Conservation (phyloP, 768 basidiomycete species). For the Rhizopogon vinicolor region DNA sequence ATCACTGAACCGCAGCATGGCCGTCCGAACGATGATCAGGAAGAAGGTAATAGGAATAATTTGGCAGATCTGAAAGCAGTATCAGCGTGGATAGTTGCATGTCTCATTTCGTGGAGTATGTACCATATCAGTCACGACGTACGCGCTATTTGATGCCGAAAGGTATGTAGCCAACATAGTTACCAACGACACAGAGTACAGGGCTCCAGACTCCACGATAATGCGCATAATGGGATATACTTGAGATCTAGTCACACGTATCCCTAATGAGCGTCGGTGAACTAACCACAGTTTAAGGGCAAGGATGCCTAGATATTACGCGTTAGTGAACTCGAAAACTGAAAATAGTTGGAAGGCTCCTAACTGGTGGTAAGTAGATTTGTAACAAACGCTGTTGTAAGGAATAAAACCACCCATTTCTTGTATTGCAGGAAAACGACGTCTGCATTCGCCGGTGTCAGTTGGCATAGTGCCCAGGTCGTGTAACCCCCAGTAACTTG, state of each 20-base stretch:
- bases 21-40: too few relatives aligned
- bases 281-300: not conserved
- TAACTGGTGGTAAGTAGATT: constrained; percentile 8
- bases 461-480: not conserved
- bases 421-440: constrained; percentile 4
- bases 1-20: not conserved
- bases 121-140: constrained; percentile 1
- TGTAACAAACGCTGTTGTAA: constrained; percentile 3
- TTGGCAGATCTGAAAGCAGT: not conserved
- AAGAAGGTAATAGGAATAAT: constrained; percentile 1
- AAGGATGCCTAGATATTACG: not conserved
- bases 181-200: not conserved
- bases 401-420: constrained; percentile 8
- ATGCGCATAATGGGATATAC: not conserved
- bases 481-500: not conserved
- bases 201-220: not conserved
- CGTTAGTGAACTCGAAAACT: not conserved
- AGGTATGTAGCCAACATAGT: not conserved
- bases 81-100: too few relatives aligned
- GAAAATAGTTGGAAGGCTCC: not conserved
- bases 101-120: not conserved
- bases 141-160: not conserved
- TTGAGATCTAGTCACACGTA: not conserved
- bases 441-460: not conserved
- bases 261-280: not conserved